phyloP scores from a whole-genome alignment of 306 rosid genomes.

The Vigna mungo region DNA sequence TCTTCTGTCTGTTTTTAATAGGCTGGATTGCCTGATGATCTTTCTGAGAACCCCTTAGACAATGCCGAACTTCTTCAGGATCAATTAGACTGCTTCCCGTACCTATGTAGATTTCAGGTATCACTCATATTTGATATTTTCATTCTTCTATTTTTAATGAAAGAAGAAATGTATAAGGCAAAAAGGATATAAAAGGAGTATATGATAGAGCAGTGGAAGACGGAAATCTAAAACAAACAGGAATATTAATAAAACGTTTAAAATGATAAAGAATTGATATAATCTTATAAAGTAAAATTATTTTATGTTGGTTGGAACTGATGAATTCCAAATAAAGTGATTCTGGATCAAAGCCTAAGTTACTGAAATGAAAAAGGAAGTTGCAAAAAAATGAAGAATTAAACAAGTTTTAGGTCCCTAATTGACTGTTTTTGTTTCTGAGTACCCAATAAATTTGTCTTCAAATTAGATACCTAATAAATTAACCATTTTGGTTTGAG shows the following conservation, averaged over 20 bases:
- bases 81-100: slow-evolving; percentile 95
- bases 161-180: slow-evolving; percentile 19
- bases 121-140: slow-evolving; percentile 26
- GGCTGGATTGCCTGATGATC: slow-evolving; percentile 94
- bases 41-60: slow-evolving; percentile 96
- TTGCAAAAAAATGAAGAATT: not conserved
- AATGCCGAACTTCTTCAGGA: slow-evolving; percentile 98
- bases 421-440: too few relatives aligned
- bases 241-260: slow-evolving; percentile 9
- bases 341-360: not conserved
- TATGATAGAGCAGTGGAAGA: slow-evolving; percentile 22
- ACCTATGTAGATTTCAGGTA: slow-evolving; percentile 97
- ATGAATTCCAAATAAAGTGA: slow-evolving; percentile 10
- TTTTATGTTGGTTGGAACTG: slow-evolving; percentile 27
- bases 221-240: not conserved
- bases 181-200: not conserved
- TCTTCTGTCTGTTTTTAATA: slow-evolving; percentile 50
- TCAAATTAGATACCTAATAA: too few relatives aligned
- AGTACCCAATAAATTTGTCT: too few relatives aligned
- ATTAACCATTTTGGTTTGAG: too few relatives aligned
- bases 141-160: slow-evolving; percentile 8
- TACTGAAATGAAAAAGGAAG: not conserved
- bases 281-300: slow-evolving; percentile 12
- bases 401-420: too few relatives aligned
- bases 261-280: slow-evolving; percentile 12